Conservation (phyloP, 225 moss, liverwort and hornwort genomes). For the Bryoerythrophyllum caledonicum region DNA sequence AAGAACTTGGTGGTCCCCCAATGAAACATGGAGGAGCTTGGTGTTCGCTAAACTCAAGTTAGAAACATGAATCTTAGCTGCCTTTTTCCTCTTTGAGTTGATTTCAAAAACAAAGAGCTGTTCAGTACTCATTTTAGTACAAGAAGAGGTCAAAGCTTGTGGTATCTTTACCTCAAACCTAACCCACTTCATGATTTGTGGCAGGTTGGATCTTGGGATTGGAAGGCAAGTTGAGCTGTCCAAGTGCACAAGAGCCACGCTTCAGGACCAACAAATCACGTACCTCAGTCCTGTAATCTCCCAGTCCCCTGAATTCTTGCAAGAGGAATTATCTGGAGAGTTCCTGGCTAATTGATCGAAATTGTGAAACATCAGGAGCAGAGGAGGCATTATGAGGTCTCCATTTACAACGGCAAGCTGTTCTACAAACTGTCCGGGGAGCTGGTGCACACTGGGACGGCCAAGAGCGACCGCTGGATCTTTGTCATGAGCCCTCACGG, state of each 20-base stretch:
- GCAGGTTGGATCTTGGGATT: slow-evolving; percentile 85
- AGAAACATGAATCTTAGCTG: no score
- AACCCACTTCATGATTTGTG: slow-evolving; percentile 2
- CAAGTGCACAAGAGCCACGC: slow-evolving; percentile 54
- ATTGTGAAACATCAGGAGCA: background rate
- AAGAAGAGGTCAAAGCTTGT: no score
- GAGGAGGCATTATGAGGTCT: slow-evolving; percentile 73
- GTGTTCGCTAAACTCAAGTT: no score
- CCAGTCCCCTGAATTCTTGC: background rate
- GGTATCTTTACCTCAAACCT: no score
- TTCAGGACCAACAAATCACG: slow-evolving; percentile 70
- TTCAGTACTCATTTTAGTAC: no score
- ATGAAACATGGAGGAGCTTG: no score
- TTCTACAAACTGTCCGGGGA: slow-evolving; percentile 58
- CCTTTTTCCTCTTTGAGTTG: no score
- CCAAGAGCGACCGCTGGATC: slow-evolving; percentile 68
- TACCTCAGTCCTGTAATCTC: slow-evolving; percentile 82
- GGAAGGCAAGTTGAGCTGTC: slow-evolving; percentile 71
- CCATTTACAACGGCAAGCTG: slow-evolving; percentile 70
- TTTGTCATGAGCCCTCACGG: slow-evolving; percentile 92
- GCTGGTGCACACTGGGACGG: slow-evolving; percentile 54
- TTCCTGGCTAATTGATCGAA: background rate
- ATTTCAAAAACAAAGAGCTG: no score
- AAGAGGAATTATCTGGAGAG: background rate
- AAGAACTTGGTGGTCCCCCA: no score